phyloP scores from a whole-genome alignment of 257 asterid species.

The Solanum dulcamara region DNA sequence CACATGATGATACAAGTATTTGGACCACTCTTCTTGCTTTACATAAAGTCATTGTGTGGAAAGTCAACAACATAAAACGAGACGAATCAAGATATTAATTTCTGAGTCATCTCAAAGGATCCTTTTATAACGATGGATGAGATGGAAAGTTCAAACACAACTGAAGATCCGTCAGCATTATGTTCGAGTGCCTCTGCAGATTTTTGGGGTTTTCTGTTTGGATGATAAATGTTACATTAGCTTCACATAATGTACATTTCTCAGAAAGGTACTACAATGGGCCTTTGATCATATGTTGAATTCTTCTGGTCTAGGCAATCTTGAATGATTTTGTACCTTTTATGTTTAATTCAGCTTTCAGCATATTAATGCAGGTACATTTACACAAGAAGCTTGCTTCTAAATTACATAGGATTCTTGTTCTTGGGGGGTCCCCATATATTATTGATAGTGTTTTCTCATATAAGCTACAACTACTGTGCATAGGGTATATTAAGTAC shows the following conservation, averaged over 20 bases:
- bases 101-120: background rate
- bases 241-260: background rate
- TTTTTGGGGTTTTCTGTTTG: background rate
- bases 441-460: conserved; percentile 29
- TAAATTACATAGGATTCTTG: conserved; percentile 20
- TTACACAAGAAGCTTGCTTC: background rate
- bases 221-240: background rate
- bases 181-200: background rate
- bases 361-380: background rate
- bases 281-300: background rate
- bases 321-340: background rate
- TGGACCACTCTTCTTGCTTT: background rate
- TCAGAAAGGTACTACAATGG: background rate
- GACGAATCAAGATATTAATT: background rate
- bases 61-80: background rate
- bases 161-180: background rate
- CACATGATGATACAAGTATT: background rate
- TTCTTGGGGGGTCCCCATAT: conserved; percentile 19
- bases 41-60: background rate
- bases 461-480: conserved; percentile 28
- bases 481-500: conserved; percentile 26
- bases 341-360: background rate
- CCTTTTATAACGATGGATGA: background rate
- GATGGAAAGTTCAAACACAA: background rate
- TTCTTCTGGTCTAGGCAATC: background rate